A percentile compares a stretch with the other conserved stretches of the same genome.
Conservation (phyloP, 2,329 filamentous ascomycete species). For the Aspergillus uvarum region DNA sequence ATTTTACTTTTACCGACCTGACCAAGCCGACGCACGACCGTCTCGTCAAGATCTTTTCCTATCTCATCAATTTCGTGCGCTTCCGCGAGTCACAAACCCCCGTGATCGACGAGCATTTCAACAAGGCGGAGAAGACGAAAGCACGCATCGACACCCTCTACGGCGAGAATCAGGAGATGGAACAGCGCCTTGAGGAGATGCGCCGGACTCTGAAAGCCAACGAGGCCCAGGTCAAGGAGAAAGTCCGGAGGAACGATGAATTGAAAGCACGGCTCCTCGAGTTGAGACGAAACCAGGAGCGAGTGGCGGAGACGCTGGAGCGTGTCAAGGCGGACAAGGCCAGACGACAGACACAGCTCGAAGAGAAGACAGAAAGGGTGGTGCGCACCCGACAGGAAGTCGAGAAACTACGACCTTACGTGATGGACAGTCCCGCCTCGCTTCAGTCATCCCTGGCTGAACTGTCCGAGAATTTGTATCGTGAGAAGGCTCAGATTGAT, state of each 20-base stretch:
- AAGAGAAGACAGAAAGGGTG: conserved; percentile 51
- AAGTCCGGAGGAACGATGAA: conserved; percentile 81
- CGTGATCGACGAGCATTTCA: conserved; percentile 90
- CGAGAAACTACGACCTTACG: conserved; percentile 86
- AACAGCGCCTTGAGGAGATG: conserved; percentile 76
- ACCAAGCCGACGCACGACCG: conserved; percentile 88
- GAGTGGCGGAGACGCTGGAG: conserved; percentile 78
- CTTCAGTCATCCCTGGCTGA: conserved; percentile 81
- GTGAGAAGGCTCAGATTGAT: conserved; percentile 83
- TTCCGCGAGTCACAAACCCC: conserved; percentile 90
- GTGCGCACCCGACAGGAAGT: conserved; percentile 78
- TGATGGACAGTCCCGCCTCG: conserved; percentile 79
- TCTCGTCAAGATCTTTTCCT: conserved; percentile 92
- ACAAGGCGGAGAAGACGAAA: conserved; percentile 84
- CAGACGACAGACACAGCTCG: conserved; percentile 63
- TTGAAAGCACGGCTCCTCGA: conserved; percentile 80
- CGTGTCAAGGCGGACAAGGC: conserved; percentile 77
- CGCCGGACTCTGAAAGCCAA: conserved; percentile 74
- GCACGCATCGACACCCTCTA: conserved; percentile 83
- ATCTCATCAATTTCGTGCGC: conserved; percentile 97
- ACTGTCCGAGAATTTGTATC: conserved; percentile 72
- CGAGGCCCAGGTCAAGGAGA: conserved; percentile 78
- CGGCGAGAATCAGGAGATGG: conserved; percentile 82
- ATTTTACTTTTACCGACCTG: conserved; percentile 90
- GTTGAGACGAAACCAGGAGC: conserved; percentile 76